Evolutionary conservation across 106 monocot genomes (phyloP).

Genomic region (Agapanthus africanus): DNA sequence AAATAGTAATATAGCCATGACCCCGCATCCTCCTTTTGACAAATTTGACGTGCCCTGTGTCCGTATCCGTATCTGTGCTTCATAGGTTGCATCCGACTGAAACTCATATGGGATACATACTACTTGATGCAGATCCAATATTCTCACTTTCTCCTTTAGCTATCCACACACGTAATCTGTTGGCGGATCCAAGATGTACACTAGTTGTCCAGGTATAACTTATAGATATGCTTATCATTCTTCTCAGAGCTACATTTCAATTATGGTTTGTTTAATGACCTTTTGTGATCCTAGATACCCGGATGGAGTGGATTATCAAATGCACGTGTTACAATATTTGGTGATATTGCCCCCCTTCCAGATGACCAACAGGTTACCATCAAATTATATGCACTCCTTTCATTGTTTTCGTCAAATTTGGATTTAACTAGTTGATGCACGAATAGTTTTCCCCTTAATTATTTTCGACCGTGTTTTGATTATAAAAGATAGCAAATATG

Average conservation of each 20-base stretch:
- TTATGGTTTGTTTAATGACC: not conserved
- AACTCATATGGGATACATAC: not conserved
- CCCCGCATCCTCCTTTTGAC: no score
- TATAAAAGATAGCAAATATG: no score
- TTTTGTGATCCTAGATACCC: conserved; percentile 56
- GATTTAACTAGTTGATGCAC: no score
- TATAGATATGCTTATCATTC: not conserved
- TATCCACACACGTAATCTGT: conserved; percentile 89
- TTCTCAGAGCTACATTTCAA: not conserved
- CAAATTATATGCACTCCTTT: not conserved
- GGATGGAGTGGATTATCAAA: conserved; percentile 99
- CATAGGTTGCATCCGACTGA: not conserved
- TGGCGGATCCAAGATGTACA: conserved; percentile 92
- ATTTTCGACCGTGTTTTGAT: no score
- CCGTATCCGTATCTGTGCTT: no score
- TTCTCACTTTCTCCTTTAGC: conserved; percentile 95
- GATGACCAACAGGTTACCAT: conserved; percentile 63
- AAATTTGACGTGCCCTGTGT: no score
- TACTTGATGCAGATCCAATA: conserved; percentile 67
- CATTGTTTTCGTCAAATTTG: not conserved
- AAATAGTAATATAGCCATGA: no score
- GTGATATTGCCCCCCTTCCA: conserved; percentile 69
- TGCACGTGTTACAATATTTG: conserved; percentile 95
- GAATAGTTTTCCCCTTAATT: no score
- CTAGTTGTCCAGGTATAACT: conserved; percentile 88